Evolutionary conservation across 345 rosid genomes (phyloP).

Genomic region (Syzygium oleosum): DNA sequence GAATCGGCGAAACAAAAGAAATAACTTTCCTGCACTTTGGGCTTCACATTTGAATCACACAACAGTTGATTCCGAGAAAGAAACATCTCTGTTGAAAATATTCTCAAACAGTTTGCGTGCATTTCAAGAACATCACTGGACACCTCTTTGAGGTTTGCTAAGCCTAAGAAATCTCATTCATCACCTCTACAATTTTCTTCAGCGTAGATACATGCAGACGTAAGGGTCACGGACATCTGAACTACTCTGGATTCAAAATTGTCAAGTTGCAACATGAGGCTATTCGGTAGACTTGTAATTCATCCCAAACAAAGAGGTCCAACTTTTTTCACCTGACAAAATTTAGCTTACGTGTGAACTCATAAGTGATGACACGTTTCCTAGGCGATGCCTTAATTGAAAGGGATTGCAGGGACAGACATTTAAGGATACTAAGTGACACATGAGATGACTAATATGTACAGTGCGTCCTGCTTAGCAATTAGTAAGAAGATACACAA

Average conservation of each 20-base stretch:
- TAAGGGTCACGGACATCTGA: neutral
- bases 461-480: neutral
- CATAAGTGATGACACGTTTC: neutral
- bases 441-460: neutral
- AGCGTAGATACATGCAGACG: neutral
- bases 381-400: neutral
- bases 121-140: neutral
- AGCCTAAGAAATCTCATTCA: neutral
- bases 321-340: neutral
- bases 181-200: neutral
- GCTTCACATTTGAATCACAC: neutral
- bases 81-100: neutral
- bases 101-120: no score
- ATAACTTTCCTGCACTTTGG: neutral
- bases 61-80: neutral
- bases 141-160: neutral
- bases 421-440: neutral
- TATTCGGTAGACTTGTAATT: neutral
- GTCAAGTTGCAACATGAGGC: neutral
- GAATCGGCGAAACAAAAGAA: neutral
- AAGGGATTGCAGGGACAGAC: neutral
- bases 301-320: neutral
- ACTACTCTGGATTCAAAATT: neutral
- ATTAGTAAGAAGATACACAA: neutral
- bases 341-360: neutral